Percentiles rank a stretch among this genome's conserved stretches.
These are phyloP conservation scores for Pseudogymnoascus destructans DNA, from an alignment of 2,329 filamentous ascomycete genomes.

Conservation along the genomic window DNA sequence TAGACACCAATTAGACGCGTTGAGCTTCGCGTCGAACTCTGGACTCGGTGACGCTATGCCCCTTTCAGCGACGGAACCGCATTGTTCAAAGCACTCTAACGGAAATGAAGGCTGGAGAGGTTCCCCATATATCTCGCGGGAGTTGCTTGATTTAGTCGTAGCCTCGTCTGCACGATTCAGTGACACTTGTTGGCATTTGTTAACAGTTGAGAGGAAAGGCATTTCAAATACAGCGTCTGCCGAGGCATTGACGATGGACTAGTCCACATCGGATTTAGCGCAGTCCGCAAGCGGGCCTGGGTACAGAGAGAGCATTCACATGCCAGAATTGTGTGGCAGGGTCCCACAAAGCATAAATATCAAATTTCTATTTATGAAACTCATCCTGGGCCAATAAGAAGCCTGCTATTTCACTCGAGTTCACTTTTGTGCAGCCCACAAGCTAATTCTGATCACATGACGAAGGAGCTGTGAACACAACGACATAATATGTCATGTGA, in stretches of 20 bases:
- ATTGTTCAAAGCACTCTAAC: neutral
- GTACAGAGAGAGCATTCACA: neutral
- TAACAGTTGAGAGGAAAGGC: neutral
- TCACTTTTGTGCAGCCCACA: neutral
- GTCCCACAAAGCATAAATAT: neutral
- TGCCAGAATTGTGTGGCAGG: neutral
- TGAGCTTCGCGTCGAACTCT: neutral
- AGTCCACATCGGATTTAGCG: neutral
- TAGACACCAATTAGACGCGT: neutral
- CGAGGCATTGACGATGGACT: neutral
- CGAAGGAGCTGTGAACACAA: neutral
- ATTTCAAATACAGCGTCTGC: neutral
- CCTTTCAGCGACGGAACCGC: neutral
- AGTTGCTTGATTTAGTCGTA: slow-evolving; percentile 7
- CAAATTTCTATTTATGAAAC: slow-evolving; percentile 1
- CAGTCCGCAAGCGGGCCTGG: neutral
- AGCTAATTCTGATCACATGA: neutral
- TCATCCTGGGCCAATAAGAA: neutral
- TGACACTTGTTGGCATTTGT: neutral
- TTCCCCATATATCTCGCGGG: slow-evolving; percentile 2
- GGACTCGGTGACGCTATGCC: neutral
- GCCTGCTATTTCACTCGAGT: neutral
- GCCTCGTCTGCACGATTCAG: neutral
- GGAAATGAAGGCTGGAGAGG: neutral
- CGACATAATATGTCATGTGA: slow-evolving; percentile 4